These are phyloP conservation scores for Trametes pubescens DNA, from an alignment of 1,284 basidiomycete genomes.

Conservation along the genomic window DNA sequence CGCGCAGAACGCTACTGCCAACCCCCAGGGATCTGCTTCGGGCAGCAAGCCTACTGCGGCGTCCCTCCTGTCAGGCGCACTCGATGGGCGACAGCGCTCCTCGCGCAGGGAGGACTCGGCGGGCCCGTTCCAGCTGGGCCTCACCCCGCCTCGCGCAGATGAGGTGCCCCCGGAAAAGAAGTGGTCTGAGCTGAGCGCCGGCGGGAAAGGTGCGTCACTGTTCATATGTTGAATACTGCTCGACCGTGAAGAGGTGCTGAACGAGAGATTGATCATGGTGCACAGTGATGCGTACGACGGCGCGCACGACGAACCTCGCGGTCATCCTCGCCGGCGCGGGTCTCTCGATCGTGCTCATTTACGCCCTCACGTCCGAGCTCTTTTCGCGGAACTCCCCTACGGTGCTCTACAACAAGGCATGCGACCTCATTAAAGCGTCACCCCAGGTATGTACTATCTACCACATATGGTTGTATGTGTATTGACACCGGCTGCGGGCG, in stretches of 20 bases:
- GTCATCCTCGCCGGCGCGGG: slow-evolving; percentile 88
- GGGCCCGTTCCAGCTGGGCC: slow-evolving; percentile 86
- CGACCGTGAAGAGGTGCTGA: not conserved
- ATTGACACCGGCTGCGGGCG: slow-evolving; percentile 5
- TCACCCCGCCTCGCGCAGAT: slow-evolving; percentile 62
- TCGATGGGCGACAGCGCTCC: slow-evolving; percentile 63
- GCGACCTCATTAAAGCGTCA: slow-evolving; percentile 83
- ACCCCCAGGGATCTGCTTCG: slow-evolving; percentile 10
- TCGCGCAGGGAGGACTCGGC: slow-evolving; percentile 63
- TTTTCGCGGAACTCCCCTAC: slow-evolving; percentile 95
- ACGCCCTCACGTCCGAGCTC: slow-evolving; percentile 87
- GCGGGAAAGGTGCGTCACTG: slow-evolving; percentile 79
- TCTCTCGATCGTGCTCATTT: slow-evolving; percentile 82
- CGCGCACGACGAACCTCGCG: slow-evolving; percentile 81
- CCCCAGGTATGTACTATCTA: slow-evolving; percentile 58
- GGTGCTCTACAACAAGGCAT: slow-evolving; percentile 87
- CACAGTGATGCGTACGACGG: slow-evolving; percentile 81
- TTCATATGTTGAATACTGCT: not conserved
- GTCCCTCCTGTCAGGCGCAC: slow-evolving; percentile 68
- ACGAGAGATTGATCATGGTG: not conserved
- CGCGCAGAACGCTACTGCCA: slow-evolving; percentile 43
- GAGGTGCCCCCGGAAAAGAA: slow-evolving; percentile 68
- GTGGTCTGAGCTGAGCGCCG: slow-evolving; percentile 85
- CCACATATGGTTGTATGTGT: not conserved
- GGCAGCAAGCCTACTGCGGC: slow-evolving; percentile 53